These are phyloP conservation scores for Linderniella brevidens DNA, from an alignment of 257 asterid genomes.

Conservation along the genomic window DNA sequence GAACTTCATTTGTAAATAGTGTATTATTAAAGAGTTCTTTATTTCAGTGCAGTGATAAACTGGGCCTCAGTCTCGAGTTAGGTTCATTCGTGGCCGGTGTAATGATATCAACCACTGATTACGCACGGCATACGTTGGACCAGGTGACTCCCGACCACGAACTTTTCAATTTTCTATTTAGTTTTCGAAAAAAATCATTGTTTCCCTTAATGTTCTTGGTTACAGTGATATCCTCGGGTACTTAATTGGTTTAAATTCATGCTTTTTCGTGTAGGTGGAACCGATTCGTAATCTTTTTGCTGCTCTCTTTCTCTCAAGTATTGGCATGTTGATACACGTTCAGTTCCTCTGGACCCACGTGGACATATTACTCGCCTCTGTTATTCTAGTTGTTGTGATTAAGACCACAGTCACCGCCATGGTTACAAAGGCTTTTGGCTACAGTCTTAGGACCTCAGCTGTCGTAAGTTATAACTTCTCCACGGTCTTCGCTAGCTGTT, in stretches of 20 bases:
- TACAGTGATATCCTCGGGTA: conserved; percentile 4
- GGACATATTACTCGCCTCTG: conserved; percentile 90
- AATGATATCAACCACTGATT: conserved; percentile 85
- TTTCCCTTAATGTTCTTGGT: not conserved
- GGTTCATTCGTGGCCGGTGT: conserved; percentile 92
- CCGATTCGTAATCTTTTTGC: conserved; percentile 94
- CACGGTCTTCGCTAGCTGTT: conserved; percentile 3
- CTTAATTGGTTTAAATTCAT: conserved; percentile 4
- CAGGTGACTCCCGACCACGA: no score
- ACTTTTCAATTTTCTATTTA: not conserved
- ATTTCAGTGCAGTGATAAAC: conserved; percentile 93
- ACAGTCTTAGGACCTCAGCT: conserved; percentile 55
- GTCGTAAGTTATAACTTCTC: conserved; percentile 33
- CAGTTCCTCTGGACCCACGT: conserved; percentile 95
- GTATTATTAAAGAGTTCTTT: conserved; percentile 8
- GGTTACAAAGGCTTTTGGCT: conserved; percentile 63
- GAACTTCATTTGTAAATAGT: not conserved
- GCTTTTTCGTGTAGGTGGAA: conserved; percentile 56
- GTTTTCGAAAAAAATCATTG: not conserved
- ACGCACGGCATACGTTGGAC: conserved; percentile 68
- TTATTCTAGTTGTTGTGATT: conserved; percentile 64
- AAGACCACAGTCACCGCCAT: conserved; percentile 67
- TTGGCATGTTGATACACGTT: conserved; percentile 89
- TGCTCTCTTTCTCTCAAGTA: conserved; percentile 90
- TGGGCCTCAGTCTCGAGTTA: conserved; percentile 89